phyloP scores from a whole-genome alignment of 306 rosid genomes.

The Prunus fruticosa region DNA sequence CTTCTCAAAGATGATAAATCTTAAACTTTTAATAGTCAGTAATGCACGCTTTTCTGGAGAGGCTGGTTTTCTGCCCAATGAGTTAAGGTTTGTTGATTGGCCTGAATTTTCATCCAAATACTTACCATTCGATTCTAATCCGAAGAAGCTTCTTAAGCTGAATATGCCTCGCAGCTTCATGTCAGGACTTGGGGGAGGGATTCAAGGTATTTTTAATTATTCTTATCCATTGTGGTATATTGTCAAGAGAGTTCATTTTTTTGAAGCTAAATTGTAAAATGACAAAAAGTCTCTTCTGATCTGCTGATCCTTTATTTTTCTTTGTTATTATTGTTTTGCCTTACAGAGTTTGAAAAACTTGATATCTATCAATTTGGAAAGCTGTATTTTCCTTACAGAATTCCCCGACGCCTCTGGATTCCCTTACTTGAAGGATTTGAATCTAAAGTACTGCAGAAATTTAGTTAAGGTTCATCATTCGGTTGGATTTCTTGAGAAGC shows the following conservation, averaged over 20 bases:
- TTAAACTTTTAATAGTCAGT: constrained; percentile 24
- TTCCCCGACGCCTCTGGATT: too few relatives aligned
- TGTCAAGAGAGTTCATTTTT: too few relatives aligned
- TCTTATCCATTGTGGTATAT: not conserved
- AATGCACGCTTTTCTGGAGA: constrained; percentile 24
- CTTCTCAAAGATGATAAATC: constrained; percentile 24
- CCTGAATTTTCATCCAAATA: constrained; percentile 22
- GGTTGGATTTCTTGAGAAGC: too few relatives aligned
- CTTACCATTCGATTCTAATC: constrained; percentile 31
- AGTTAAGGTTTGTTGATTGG: constrained; percentile 43
- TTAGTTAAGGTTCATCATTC: too few relatives aligned
- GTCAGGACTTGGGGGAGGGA: constrained; percentile 10
- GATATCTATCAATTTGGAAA: too few relatives aligned
- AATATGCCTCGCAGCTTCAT: constrained; percentile 28
- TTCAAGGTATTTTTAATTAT: constrained; percentile 11
- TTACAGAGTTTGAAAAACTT: too few relatives aligned
- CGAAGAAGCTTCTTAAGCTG: constrained; percentile 29
- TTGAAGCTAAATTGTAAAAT: too few relatives aligned
- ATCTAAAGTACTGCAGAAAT: too few relatives aligned
- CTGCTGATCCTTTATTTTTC: too few relatives aligned
- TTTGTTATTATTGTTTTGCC: not conserved
- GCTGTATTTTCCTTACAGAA: too few relatives aligned
- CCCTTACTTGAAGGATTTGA: too few relatives aligned
- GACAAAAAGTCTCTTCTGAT: too few relatives aligned
- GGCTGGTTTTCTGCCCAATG: constrained; percentile 26